Evolutionary conservation across 306 rosid species (phyloP).

Genomic region (Potentilla sterilis): DNA sequence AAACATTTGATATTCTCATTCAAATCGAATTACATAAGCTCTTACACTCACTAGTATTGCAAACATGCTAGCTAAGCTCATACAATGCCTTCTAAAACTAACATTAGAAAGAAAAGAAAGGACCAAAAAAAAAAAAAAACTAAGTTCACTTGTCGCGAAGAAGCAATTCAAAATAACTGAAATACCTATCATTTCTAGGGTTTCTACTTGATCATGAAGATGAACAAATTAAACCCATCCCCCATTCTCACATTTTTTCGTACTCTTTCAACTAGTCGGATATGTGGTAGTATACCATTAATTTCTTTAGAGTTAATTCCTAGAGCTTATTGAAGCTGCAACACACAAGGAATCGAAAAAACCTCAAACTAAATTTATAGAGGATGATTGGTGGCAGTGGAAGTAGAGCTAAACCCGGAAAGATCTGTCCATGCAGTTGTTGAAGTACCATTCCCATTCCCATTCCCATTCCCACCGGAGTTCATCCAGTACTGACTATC

Average conservation of each 20-base stretch:
- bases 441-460: conserved; percentile 15
- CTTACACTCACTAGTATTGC: not conserved
- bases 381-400: conserved; percentile 52
- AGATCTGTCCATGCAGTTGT: conserved; percentile 60
- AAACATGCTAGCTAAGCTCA: conserved; percentile 4
- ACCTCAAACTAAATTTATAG: not conserved
- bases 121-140: not conserved
- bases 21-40: not conserved
- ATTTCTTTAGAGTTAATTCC: not conserved
- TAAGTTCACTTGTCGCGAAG: not conserved
- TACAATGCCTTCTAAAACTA: not conserved
- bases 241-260: conserved; percentile 6
- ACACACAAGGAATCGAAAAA: conserved; percentile 19
- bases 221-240: not conserved
- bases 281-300: conserved; percentile 8
- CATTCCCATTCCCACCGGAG: not conserved
- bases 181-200: conserved; percentile 51
- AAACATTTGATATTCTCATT: conserved; percentile 11
- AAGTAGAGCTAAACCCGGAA: conserved; percentile 60
- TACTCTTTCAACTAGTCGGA: conserved; percentile 5
- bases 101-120: not conserved
- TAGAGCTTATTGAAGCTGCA: conserved; percentile 8
- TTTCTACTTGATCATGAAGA: conserved; percentile 32
- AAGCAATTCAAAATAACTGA: not conserved
- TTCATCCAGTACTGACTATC: conserved; percentile 56